phyloP scores from a whole-genome alignment of 2,329 filamentous ascomycete species.

The Aspergillus piperis region DNA sequence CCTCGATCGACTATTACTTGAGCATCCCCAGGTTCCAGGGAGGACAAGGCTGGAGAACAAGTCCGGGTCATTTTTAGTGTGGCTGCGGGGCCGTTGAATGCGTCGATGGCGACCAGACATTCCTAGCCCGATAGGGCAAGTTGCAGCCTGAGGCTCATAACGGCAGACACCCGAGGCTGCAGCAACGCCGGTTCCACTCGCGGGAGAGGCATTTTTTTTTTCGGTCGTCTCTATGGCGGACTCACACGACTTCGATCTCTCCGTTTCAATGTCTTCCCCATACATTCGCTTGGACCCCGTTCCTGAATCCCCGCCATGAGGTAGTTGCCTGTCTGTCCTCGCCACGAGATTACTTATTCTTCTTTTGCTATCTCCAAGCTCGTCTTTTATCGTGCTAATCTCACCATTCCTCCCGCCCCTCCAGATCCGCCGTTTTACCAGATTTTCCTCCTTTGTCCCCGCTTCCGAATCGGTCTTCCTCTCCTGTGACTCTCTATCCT shows the following conservation, averaged over 20 bases:
- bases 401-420: conserved; percentile 28
- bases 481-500: conserved; percentile 18
- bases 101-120: conserved; percentile 15
- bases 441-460: conserved; percentile 30
- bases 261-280: conserved; percentile 24
- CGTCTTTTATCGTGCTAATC: conserved; percentile 20
- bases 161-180: conserved; percentile 28
- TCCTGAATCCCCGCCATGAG: conserved; percentile 35
- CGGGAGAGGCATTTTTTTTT: conserved; percentile 38
- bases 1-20: background rate
- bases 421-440: conserved; percentile 33
- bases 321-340: conserved; percentile 30
- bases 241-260: conserved; percentile 34
- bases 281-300: conserved; percentile 24
- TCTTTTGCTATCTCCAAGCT: conserved; percentile 10
- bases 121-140: conserved; percentile 28
- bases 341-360: conserved; percentile 16
- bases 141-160: conserved; percentile 29
- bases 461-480: conserved; percentile 20
- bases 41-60: background rate
- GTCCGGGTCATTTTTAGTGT: background rate
- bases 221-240: conserved; percentile 30
- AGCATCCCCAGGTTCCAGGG: background rate
- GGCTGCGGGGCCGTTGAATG: conserved; percentile 26
- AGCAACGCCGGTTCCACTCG: conserved; percentile 36